Percentiles rank a stretch among this genome's conserved stretches.
Conservation (phyloP, 768 basidiomycete genomes). For the Xanthoconium stramineum region DNA sequence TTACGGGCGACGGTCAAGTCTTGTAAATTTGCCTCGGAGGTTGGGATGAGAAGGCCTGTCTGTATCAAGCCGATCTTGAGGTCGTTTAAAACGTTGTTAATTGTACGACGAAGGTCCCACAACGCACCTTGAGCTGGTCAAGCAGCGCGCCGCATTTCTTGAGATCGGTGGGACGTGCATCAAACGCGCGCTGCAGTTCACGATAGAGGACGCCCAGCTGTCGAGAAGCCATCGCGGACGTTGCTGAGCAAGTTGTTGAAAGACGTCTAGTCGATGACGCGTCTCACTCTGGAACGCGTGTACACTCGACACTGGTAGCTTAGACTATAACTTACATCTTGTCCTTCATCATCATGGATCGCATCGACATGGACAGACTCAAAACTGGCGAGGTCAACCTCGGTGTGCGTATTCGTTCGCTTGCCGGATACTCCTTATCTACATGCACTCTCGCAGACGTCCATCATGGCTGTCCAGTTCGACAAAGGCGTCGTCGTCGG, state of each 20-base stretch:
- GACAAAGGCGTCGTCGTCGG: slow-evolving; percentile 93
- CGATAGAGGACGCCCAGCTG: slow-evolving; percentile 61
- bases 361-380: slow-evolving; percentile 81
- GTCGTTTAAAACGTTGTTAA: not conserved
- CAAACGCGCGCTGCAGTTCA: slow-evolving; percentile 65
- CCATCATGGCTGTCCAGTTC: slow-evolving; percentile 99
- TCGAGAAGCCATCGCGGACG: slow-evolving; percentile 43
- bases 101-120: not conserved
- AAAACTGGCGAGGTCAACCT: slow-evolving; percentile 97
- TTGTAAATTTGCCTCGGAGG: slow-evolving; percentile 54
- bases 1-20: slow-evolving; percentile 75
- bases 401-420: slow-evolving; percentile 58
- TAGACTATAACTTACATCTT: not conserved
- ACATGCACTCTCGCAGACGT: slow-evolving; percentile 59
- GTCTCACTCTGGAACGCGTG: slow-evolving; percentile 27
- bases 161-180: slow-evolving; percentile 62
- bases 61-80: slow-evolving; percentile 73
- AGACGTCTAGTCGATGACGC: not conserved
- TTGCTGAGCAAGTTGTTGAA: not conserved
- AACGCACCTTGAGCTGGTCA: slow-evolving; percentile 68
- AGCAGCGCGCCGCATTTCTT: slow-evolving; percentile 62
- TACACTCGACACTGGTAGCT: slow-evolving; percentile 40
- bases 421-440: not conserved
- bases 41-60: slow-evolving; percentile 73
- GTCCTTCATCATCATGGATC: slow-evolving; percentile 42